Conservation (phyloP, 768 basidiomycete genomes). For the Suillus ampliporus region DNA sequence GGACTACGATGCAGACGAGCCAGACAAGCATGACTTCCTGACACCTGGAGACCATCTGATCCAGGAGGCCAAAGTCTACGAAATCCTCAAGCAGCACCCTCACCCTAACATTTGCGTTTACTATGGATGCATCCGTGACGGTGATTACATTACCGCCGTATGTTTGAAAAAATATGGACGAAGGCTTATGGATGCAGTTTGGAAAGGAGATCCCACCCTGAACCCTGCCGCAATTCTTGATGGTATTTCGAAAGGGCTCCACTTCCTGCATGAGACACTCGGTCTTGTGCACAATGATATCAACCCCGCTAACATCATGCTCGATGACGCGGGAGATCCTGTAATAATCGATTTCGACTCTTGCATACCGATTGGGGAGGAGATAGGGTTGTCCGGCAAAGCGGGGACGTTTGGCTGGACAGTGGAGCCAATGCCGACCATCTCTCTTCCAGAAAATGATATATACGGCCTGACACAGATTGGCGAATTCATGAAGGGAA, state of each 20-base stretch:
- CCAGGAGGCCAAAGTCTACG: conserved; percentile 11
- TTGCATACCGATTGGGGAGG: conserved; percentile 10
- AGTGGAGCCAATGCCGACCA: not conserved
- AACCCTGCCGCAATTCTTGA: not conserved
- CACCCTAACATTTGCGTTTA: conserved; percentile 30
- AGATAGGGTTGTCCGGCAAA: not conserved
- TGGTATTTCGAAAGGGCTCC: conserved; percentile 25
- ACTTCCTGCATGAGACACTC: conserved; percentile 28
- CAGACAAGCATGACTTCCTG: not conserved
- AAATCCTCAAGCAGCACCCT: conserved; percentile 12
- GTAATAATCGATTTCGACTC: conserved; percentile 32
- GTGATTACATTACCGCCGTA: conserved; percentile 20
- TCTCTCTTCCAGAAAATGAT: conserved; percentile 3
- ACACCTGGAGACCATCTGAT: not conserved
- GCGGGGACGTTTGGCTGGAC: not conserved
- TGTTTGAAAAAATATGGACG: conserved; percentile 15
- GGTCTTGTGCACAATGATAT: conserved; percentile 36
- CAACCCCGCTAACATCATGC: conserved; percentile 32
- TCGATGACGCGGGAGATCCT: conserved; percentile 23
- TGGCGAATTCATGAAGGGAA: not conserved
- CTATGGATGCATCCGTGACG: conserved; percentile 24
- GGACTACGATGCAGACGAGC: no score
- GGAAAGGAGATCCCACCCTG: not conserved
- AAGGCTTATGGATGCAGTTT: conserved; percentile 5
- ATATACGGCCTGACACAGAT: not conserved